Evolutionary conservation across 192 early-diverging fungal species (phyloP).

Genomic region (Coemansia sp.): DNA sequence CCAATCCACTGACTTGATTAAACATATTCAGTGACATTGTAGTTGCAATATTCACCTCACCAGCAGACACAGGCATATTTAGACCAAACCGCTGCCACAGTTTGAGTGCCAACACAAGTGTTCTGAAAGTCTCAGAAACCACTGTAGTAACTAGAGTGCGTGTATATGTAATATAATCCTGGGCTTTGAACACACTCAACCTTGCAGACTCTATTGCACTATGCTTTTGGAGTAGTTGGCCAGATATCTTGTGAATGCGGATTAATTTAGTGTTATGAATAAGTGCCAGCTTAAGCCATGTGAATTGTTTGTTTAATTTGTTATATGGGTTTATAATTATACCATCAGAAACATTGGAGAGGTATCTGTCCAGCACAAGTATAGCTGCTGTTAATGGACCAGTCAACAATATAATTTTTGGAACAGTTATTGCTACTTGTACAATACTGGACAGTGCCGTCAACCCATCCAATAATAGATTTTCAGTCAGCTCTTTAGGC

Average conservation of each 20-base stretch:
- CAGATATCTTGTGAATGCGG: neutral
- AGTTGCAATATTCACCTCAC: conserved; percentile 11
- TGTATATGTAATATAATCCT: neutral
- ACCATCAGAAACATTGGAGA: too few relatives aligned
- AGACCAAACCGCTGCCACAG: conserved; percentile 1
- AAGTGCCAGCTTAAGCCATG: neutral
- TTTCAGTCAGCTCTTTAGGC: neutral
- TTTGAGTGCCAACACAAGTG: conserved; percentile 4
- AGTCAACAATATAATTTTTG: neutral
- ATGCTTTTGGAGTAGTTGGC: neutral
- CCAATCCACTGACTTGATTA: neutral
- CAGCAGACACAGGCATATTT: neutral
- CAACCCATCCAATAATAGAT: neutral
- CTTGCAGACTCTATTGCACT: neutral
- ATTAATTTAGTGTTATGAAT: neutral
- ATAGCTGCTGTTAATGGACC: neutral
- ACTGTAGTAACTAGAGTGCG: neutral
- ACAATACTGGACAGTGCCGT: neutral
- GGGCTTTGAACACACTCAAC: neutral
- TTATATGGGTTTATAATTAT: neutral
- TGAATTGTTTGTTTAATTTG: neutral
- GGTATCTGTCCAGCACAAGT: neutral
- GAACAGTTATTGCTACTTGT: neutral
- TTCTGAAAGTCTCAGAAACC: neutral
- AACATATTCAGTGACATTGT: conserved; percentile 1